Percentiles rank a stretch among this genome's conserved stretches.
Evolutionary conservation across 2,329 filamentous ascomycete genomes (phyloP).

Genomic region (Neofusicoccum sp.): DNA sequence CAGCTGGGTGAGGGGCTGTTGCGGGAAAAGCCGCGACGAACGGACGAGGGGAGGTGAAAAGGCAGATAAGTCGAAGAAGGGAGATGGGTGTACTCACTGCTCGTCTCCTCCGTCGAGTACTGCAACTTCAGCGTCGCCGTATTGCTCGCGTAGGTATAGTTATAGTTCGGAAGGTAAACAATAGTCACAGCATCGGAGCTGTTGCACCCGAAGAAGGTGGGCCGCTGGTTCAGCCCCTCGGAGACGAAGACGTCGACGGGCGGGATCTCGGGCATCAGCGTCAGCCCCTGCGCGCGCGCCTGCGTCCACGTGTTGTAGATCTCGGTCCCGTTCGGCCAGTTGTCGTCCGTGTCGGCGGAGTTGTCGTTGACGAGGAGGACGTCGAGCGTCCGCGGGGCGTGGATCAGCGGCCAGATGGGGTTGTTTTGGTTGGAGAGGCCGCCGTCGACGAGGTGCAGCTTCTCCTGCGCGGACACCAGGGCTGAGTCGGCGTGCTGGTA

Average conservation of each 20-base stretch:
- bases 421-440: constrained; percentile 55
- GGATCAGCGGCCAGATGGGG: constrained; percentile 56
- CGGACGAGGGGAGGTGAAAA: neutral
- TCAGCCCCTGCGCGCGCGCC: constrained; percentile 53
- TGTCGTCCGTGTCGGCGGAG: constrained; percentile 60
- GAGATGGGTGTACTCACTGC: neutral
- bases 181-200: constrained; percentile 26
- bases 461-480: constrained; percentile 36
- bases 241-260: constrained; percentile 59
- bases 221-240: constrained; percentile 60
- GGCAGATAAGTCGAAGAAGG: neutral
- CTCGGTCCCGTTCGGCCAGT: constrained; percentile 65
- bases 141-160: constrained; percentile 12
- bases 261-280: constrained; percentile 62
- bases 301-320: constrained; percentile 61
- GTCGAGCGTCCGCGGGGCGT: constrained; percentile 56
- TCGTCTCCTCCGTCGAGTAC: constrained; percentile 2
- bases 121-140: constrained; percentile 9
- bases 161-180: constrained; percentile 18
- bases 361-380: constrained; percentile 68
- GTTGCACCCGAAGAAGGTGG: constrained; percentile 63
- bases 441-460: constrained; percentile 55
- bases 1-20: no score
- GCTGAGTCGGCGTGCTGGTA: constrained; percentile 47
- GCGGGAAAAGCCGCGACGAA: neutral